Evolutionary conservation across 129 eudicot species (phyloP).

Genomic region (Chrysanthemum makinoi): DNA sequence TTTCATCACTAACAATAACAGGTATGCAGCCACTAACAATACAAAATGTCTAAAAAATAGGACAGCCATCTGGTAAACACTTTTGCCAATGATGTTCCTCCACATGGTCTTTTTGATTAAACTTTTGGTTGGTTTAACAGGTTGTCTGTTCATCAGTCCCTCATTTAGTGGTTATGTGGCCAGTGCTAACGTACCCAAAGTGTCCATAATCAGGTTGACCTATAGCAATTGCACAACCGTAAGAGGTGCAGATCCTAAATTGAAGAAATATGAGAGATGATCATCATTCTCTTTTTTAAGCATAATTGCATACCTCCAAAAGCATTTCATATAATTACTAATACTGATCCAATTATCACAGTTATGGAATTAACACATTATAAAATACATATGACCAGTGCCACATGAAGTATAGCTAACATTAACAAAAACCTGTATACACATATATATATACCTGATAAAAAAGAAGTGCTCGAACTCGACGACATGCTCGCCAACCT

Average conservation of each 20-base stretch:
- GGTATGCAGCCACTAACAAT: constrained; percentile 99
- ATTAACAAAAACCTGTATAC: too few species aligned
- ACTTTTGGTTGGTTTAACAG: constrained; percentile 7
- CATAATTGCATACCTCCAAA: too few species aligned
- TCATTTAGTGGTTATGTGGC: constrained; percentile 18
- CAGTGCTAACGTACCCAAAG: constrained; percentile 13
- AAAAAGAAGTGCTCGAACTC: too few species aligned
- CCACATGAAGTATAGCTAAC: too few species aligned
- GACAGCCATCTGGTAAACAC: constrained; percentile 17
- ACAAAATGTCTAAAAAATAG: not conserved
- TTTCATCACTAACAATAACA: constrained; percentile 87
- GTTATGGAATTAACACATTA: too few species aligned
- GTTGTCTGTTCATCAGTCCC: constrained; percentile 11
- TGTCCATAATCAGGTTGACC: constrained; percentile 23
- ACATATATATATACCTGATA: too few species aligned
- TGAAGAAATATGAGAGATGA: not conserved
- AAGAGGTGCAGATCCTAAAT: constrained; percentile 12
- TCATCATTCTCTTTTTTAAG: not conserved
- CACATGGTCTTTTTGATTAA: constrained; percentile 15
- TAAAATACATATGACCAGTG: too few species aligned
- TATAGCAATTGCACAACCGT: constrained; percentile 18
- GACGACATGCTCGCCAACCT: too few species aligned
- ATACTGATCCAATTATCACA: too few species aligned
- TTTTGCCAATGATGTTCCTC: constrained; percentile 21
- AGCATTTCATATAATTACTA: too few species aligned